A percentile compares a stretch with the other conserved stretches of the same genome.
These are phyloP conservation scores for Hondaea fermentalgiana DNA, from an alignment of 108 stramenopile genomes.

Conservation along the genomic window DNA sequence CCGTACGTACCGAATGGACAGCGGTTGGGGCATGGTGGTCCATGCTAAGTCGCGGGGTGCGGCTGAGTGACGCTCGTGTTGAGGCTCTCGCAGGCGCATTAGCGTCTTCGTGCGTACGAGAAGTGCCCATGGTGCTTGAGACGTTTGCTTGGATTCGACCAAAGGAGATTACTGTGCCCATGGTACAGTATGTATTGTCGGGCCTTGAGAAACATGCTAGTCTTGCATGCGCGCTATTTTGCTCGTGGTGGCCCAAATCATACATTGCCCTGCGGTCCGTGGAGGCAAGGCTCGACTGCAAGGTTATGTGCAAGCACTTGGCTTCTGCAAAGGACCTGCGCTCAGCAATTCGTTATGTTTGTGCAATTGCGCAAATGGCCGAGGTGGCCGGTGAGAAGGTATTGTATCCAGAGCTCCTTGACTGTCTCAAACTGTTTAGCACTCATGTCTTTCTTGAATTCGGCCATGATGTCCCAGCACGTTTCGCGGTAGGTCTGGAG, in stretches of 20 bases:
- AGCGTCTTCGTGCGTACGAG: neutral
- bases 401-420: neutral
- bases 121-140: neutral
- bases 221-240: neutral
- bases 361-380: neutral
- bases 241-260: neutral
- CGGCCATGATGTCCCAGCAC: neutral
- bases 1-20: neutral
- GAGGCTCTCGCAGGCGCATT: neutral
- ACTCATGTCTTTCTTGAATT: neutral
- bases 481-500: neutral
- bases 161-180: neutral
- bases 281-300: neutral
- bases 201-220: neutral
- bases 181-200: neutral
- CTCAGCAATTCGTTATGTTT: neutral
- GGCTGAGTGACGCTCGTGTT: neutral
- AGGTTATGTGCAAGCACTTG: neutral
- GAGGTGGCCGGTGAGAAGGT: neutral
- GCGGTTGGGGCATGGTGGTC: neutral
- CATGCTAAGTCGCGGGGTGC: neutral
- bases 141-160: neutral
- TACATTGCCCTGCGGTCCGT: neutral
- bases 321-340: neutral
- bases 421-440: neutral